Percentiles rank a stretch among this genome's conserved stretches.
These are phyloP conservation scores for Nymphaea colorata DNA, from an alignment of 164 flowering plant genomes.

Conservation along the genomic window DNA sequence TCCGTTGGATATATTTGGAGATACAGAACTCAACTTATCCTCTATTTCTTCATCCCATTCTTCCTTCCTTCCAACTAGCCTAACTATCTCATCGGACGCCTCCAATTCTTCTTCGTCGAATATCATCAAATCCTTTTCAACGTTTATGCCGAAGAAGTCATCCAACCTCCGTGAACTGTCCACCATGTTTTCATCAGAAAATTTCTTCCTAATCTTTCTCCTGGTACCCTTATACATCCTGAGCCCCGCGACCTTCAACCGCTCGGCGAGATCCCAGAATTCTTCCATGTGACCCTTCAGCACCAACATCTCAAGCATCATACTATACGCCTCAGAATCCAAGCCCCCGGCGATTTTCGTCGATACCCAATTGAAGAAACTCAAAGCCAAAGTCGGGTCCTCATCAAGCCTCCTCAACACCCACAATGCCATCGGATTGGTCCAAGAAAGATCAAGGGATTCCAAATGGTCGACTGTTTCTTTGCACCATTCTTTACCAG, in stretches of 20 bases:
- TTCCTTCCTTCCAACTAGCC: background rate
- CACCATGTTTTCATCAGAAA: background rate
- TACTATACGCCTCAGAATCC: background rate
- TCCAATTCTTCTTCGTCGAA: background rate
- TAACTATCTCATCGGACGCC: background rate
- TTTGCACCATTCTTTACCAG: background rate
- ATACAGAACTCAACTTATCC: constrained; percentile 21
- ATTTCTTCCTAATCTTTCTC: background rate
- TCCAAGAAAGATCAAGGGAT: background rate
- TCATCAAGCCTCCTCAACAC: background rate
- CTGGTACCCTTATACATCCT: background rate
- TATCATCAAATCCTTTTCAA: background rate
- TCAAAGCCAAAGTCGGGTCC: background rate
- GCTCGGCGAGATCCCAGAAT: background rate
- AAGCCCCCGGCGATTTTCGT: background rate
- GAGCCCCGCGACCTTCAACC: background rate
- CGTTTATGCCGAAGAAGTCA: background rate
- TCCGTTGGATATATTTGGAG: constrained; percentile 28
- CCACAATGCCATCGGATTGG: background rate
- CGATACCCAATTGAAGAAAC: constrained; percentile 1
- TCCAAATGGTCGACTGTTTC: background rate
- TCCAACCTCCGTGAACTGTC: background rate
- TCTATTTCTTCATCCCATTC: background rate
- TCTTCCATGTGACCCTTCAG: background rate
- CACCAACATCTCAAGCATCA: background rate